phyloP scores from a whole-genome alignment of 176 grass and related monocot genomes.

The Zizania latifolia region DNA sequence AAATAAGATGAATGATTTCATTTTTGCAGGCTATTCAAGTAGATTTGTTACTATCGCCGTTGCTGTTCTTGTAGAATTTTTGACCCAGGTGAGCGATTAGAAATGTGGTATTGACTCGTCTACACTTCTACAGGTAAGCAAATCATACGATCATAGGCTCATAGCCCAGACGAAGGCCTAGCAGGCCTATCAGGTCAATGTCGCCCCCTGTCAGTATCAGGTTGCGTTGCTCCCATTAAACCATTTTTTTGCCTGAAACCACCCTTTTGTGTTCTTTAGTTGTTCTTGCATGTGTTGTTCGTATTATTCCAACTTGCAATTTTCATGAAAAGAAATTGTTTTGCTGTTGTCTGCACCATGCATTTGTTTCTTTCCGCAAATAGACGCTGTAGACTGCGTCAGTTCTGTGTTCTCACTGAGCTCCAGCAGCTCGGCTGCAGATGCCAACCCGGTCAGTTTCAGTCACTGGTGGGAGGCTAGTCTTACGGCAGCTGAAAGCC shows the following conservation, averaged over 20 bases:
- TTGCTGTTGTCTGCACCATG: neutral
- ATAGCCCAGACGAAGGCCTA: neutral
- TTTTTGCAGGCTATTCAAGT: neutral
- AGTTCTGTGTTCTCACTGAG: neutral
- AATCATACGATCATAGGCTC: neutral
- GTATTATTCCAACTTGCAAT: too few species aligned
- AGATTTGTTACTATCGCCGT: neutral
- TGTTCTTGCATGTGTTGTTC: neutral
- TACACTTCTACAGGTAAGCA: neutral
- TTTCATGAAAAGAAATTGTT: too few species aligned
- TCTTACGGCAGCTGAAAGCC: neutral
- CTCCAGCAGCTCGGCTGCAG: neutral
- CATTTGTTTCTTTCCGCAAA: neutral
- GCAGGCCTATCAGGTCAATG: neutral
- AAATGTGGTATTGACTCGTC: neutral
- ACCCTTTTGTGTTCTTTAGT: neutral
- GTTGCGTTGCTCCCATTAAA: neutral
- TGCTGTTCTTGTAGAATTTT: neutral
- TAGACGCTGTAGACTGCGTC: neutral
- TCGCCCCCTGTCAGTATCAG: neutral
- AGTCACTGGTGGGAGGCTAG: neutral
- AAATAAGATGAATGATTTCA: slow-evolving; percentile 26
- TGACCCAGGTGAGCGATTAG: slow-evolving; percentile 11
- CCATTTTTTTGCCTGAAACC: neutral
- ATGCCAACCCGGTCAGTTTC: neutral